Percentiles rank a stretch among this genome's conserved stretches.
Evolutionary conservation across 345 rosid species (phyloP).

Genomic region (Brassica incana): DNA sequence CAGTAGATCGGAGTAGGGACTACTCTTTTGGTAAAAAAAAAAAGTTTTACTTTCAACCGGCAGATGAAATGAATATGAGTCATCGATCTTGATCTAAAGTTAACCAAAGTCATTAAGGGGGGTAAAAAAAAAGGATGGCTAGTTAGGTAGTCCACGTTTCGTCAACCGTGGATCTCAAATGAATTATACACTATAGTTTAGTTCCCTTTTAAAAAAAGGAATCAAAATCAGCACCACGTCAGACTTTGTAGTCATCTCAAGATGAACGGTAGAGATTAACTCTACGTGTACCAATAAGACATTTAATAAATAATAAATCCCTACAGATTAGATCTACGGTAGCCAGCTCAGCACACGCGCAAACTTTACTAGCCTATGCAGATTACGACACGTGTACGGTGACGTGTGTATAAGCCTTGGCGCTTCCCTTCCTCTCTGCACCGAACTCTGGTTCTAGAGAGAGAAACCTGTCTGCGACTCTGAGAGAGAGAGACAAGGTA

Average conservation of each 20-base stretch:
- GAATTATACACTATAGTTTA: constrained; percentile 29
- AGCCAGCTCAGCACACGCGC: constrained; percentile 38
- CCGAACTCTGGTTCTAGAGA: constrained; percentile 34
- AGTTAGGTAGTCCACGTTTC: constrained; percentile 22
- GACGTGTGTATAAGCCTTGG: constrained; percentile 38
- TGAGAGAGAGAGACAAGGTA: not conserved
- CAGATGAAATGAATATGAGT: not conserved
- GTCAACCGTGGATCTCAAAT: constrained; percentile 31
- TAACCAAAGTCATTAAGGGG: not conserved
- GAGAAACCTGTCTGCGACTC: constrained; percentile 4
- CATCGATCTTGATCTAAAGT: constrained; percentile 16
- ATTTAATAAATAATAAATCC: not conserved
- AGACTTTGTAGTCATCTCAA: not conserved
- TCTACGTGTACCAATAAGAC: constrained; percentile 14
- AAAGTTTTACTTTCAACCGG: not conserved
- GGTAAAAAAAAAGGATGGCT: not conserved
- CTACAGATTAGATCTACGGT: constrained; percentile 32
- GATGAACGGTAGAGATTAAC: constrained; percentile 21
- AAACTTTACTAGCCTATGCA: not conserved
- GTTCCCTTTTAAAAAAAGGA: not conserved
- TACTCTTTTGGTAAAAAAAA: not conserved
- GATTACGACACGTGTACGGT: constrained; percentile 32
- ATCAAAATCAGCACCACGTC: constrained; percentile 33
- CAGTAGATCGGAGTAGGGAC: constrained; percentile 37
- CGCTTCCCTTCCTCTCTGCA: constrained; percentile 13